Percentiles rank a stretch among this genome's conserved stretches.
phyloP scores from a whole-genome alignment of 2,329 filamentous ascomycete species.

The Apiospora rasikravindrae region DNA sequence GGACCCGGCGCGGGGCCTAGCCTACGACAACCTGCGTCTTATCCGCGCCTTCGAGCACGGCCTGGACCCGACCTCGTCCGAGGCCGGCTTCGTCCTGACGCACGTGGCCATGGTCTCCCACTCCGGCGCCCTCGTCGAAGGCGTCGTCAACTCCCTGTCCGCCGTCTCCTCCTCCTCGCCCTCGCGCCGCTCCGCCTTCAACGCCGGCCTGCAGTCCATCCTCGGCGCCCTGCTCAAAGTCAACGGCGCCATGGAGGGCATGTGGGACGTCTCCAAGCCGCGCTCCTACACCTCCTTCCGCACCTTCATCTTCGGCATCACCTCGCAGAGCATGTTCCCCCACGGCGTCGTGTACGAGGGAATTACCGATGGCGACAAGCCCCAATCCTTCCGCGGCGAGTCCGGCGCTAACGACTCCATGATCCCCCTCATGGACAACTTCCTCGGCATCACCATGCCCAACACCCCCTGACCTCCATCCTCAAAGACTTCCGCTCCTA shows the following conservation, averaged over 20 bases:
- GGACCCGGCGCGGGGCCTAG: slow-evolving; percentile 60
- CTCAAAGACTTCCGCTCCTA: slow-evolving; percentile 89
- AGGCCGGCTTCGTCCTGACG: slow-evolving; percentile 94
- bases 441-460: slow-evolving; percentile 87
- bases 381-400: slow-evolving; percentile 86
- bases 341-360: slow-evolving; percentile 90
- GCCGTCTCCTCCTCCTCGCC: neutral
- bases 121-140: slow-evolving; percentile 77
- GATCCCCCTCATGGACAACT: slow-evolving; percentile 86
- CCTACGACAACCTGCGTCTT: slow-evolving; percentile 75
- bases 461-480: slow-evolving; percentile 88
- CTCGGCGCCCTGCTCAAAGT: slow-evolving; percentile 70
- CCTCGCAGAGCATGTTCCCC: slow-evolving; percentile 91
- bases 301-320: slow-evolving; percentile 97
- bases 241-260: slow-evolving; percentile 82
- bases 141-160: slow-evolving; percentile 58
- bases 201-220: slow-evolving; percentile 66
- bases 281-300: slow-evolving; percentile 87
- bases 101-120: slow-evolving; percentile 96
- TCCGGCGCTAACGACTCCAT: slow-evolving; percentile 95
- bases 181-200: slow-evolving; percentile 58
- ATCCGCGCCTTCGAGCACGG: slow-evolving; percentile 92
- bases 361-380: slow-evolving; percentile 66
- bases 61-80: slow-evolving; percentile 83
- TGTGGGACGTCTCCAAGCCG: slow-evolving; percentile 91